Percentiles rank a stretch among this genome's conserved stretches.
phyloP scores from a whole-genome alignment of 345 rosid genomes.

The Chamaenerion angustifolium region DNA sequence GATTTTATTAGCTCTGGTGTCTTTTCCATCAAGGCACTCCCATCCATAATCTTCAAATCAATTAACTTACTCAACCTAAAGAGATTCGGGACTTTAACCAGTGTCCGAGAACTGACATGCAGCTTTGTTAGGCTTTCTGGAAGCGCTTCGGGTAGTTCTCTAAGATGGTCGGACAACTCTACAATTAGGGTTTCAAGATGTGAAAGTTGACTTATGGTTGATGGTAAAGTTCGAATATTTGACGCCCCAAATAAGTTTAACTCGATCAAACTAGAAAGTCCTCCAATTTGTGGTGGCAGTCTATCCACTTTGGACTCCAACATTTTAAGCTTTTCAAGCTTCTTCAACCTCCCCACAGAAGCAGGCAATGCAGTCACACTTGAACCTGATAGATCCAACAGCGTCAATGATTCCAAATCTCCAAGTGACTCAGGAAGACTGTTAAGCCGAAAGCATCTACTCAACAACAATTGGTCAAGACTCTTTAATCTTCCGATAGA shows the following conservation, averaged over 20 bases:
- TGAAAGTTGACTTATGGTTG: not conserved
- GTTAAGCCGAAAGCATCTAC: not conserved
- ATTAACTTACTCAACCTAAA: not conserved
- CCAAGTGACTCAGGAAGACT: not conserved
- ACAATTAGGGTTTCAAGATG: not conserved
- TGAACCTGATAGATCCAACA: conserved; percentile 1
- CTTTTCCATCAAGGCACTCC: no score
- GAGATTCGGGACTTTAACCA: not conserved
- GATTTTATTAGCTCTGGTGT: no score
- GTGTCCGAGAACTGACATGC: not conserved
- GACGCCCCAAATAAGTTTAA: not conserved
- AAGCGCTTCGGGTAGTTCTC: not conserved
- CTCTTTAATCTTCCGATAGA: conserved; percentile 1
- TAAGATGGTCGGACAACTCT: not conserved
- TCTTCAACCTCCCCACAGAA: not conserved
- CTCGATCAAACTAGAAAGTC: not conserved
- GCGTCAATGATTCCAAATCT: not conserved
- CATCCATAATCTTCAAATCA: not conserved
- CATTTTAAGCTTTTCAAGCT: not conserved
- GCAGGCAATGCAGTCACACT: not conserved
- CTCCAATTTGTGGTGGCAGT: not conserved
- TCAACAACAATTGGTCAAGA: not conserved
- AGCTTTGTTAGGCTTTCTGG: not conserved
- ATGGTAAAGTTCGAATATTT: not conserved
- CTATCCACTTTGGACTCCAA: not conserved